Evolutionary conservation across 257 asterid genomes (phyloP).

Genomic region (Lycium ferocissimum): DNA sequence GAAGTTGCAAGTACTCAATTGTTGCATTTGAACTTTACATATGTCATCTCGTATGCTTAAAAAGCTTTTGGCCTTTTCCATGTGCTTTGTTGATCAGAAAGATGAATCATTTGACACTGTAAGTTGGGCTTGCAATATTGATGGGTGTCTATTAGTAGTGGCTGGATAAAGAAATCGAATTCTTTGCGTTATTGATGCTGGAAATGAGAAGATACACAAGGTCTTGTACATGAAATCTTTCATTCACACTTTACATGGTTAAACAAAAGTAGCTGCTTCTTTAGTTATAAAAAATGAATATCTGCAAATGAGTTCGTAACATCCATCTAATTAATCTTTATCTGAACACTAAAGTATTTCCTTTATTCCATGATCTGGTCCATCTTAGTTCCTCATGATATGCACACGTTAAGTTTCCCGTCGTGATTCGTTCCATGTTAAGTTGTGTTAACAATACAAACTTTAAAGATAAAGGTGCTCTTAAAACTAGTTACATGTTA

Average conservation of each 20-base stretch:
- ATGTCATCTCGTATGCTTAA: slow-evolving; percentile 39
- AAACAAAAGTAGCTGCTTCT: background rate
- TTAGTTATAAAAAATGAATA: slow-evolving; percentile 7
- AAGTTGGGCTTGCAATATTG: slow-evolving; percentile 93
- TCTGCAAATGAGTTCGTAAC: background rate
- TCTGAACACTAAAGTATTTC: background rate
- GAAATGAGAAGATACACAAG: slow-evolving; percentile 87
- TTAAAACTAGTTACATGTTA: background rate
- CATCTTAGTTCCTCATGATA: background rate
- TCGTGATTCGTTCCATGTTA: background rate
- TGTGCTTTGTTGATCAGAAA: slow-evolving; percentile 72
- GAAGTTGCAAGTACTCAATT: slow-evolving; percentile 35
- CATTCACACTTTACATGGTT: slow-evolving; percentile 12
- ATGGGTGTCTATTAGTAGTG: slow-evolving; percentile 82
- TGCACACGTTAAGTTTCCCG: background rate
- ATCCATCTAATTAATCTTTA: slow-evolving; percentile 2
- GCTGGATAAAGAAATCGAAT: slow-evolving; percentile 94
- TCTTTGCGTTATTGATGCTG: slow-evolving; percentile 89
- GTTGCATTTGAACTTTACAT: background rate
- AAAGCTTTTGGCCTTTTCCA: slow-evolving; percentile 41
- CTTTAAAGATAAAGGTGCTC: background rate
- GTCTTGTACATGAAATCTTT: slow-evolving; percentile 41
- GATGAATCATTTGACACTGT: slow-evolving; percentile 98
- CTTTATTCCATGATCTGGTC: background rate
- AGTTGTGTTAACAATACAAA: background rate